Base-by-base conservation (phyloP, 2,329 filamentous ascomycete species). In the Calonectria hongkongensis region DNA sequence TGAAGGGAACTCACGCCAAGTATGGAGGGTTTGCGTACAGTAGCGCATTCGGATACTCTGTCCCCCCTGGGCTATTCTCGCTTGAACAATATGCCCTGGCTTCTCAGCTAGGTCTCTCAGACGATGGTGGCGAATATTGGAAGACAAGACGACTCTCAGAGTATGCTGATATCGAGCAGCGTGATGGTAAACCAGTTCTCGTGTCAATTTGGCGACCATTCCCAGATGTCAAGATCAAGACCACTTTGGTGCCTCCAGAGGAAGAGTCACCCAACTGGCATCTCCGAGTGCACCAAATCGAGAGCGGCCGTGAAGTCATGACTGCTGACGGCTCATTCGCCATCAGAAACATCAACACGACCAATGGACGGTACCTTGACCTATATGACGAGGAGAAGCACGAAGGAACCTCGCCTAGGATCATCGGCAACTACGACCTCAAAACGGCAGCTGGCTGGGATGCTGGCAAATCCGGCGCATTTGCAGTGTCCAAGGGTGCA, bases 21-120 rank as follows among this genome's bases (percentile, higher is more conserved):
- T 96, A 96, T 82, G 94, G 94, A 58, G 90, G 91, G 72, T 95
- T 96, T 80, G 93, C 93, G 7, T 96, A 96, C 84, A 94, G 91
- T 79, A 92, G 92, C 66, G 90, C 92, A 0, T 96, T 94, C 81
- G 93, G 89, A 25, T 96, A 95, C 84, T 94, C 92, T 0, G 94
- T 95, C 0, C 93, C 94, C 0, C 94, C 94, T 0, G 94, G 94
- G 0, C 89, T 92, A 21, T 94, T 95, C 82, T 92, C 92, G 0
- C 89, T 96, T 1, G 93, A 95, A 81, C 94, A 95, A 79, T 94
- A 93, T 80, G 93, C 94, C 0, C 89, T 94, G 1, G 94, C 94
- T 69, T 94, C 92, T 5, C 93, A 94, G 78, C 88, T 96, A 2
- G 94, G 94, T 0, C 84, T 96, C 2, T 95, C 93, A 1, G 93